Evolutionary conservation across 1,284 basidiomycete species (phyloP).

Genomic region (Cutaneotrichosporon mucoides): DNA sequence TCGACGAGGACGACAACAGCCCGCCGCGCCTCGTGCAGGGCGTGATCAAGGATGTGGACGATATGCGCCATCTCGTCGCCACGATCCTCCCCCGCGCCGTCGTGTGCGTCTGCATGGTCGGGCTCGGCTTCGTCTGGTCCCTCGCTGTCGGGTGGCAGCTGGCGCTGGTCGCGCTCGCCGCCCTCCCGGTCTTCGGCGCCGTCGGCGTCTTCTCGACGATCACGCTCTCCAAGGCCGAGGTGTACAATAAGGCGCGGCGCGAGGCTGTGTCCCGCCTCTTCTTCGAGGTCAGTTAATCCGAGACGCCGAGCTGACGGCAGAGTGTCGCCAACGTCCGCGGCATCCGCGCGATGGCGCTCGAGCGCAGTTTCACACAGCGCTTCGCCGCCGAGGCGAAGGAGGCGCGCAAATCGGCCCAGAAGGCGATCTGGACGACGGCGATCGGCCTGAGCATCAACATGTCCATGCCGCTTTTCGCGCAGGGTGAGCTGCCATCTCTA

Average conservation of each 20-base stretch:
- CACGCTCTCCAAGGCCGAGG: constrained; percentile 58
- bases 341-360: constrained; percentile 87
- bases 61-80: constrained; percentile 73
- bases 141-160: constrained; percentile 85
- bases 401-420: constrained; percentile 66
- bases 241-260: constrained; percentile 72
- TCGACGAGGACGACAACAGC: constrained; percentile 66
- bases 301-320: constrained; percentile 45
- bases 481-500: constrained; percentile 49
- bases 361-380: constrained; percentile 63
- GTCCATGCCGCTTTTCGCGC: constrained; percentile 77
- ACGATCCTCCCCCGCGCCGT: constrained; percentile 67
- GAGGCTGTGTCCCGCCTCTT: constrained; percentile 82
- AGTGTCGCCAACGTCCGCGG: constrained; percentile 79
- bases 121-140: constrained; percentile 83
- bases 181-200: constrained; percentile 76
- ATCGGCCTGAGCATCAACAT: constrained; percentile 75
- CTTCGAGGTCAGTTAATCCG: constrained; percentile 62
- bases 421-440: constrained; percentile 76
- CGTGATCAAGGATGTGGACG: constrained; percentile 86
- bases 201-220: constrained; percentile 62
- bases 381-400: constrained; percentile 62
- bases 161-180: constrained; percentile 81
- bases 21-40: constrained; percentile 67
- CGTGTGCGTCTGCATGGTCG: constrained; percentile 75